Evolutionary conservation across 305 asterid species (phyloP).

Genomic region (Fraxinus floribunda): DNA sequence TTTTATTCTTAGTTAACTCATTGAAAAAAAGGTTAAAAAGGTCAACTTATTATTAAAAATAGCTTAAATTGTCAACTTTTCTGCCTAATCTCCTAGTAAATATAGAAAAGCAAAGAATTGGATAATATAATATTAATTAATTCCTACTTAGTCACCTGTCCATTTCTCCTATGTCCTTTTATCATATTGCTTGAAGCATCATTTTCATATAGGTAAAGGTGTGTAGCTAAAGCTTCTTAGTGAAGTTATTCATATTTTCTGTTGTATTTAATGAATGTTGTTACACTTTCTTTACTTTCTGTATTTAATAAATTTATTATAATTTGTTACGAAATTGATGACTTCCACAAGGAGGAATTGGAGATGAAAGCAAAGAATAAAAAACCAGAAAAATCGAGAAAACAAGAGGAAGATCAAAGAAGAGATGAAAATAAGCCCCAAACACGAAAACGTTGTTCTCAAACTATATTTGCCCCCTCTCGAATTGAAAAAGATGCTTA

Average conservation of each 20-base stretch:
- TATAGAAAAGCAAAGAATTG: not conserved
- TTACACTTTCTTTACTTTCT: conserved; percentile 19
- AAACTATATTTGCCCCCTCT: no score
- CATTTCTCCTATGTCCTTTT: conserved; percentile 11
- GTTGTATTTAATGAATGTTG: conserved; percentile 29
- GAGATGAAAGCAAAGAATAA: no score
- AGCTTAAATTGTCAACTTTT: not conserved
- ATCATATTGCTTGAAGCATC: conserved; percentile 28
- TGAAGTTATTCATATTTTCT: not conserved
- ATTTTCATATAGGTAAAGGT: not conserved
- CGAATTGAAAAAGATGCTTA: no score
- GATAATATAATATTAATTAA: not conserved
- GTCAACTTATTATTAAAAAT: conserved; percentile 27
- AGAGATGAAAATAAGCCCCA: no score
- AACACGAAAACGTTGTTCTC: no score
- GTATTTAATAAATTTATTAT: conserved; percentile 28
- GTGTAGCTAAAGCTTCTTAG: not conserved
- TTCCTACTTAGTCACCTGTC: conserved; percentile 5
- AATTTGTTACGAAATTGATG: no score
- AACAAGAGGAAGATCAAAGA: no score
- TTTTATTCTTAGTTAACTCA: not conserved
- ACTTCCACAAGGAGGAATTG: no score
- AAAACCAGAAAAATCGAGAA: no score
- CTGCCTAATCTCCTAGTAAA: not conserved
- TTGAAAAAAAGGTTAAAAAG: not conserved